A percentile compares a stretch with the other conserved stretches of the same genome.
Conservation (phyloP, 2,329 filamentous ascomycete species). For the Epichloe aotearoae region DNA sequence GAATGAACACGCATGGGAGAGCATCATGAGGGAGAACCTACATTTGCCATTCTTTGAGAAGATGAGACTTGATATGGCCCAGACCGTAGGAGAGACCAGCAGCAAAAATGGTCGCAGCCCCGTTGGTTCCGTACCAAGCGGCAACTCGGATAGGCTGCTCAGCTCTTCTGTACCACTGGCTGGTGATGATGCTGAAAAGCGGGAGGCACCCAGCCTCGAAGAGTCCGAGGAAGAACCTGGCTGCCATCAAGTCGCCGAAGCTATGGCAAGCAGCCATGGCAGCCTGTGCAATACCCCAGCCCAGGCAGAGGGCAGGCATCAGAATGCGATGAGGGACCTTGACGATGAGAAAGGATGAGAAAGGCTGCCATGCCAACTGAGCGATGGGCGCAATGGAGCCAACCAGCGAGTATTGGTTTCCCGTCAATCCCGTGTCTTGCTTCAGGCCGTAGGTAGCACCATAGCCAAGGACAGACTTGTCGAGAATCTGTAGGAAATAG, state of each 20-base stretch:
- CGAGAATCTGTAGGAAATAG: constrained; percentile 46
- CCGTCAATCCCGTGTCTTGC: constrained; percentile 34
- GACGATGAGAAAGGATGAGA: constrained; percentile 46
- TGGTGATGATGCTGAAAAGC: constrained; percentile 32
- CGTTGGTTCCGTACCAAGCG: constrained; percentile 54
- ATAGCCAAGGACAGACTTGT: constrained; percentile 44
- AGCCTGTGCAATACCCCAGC: constrained; percentile 30
- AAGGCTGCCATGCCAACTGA: constrained; percentile 47
- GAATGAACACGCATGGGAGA: background rate
- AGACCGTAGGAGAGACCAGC: constrained; percentile 43
- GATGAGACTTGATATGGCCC: constrained; percentile 31
- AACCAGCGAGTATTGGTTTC: constrained; percentile 42
- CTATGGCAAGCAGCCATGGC: constrained; percentile 33
- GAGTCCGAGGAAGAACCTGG: constrained; percentile 34
- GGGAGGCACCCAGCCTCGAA: constrained; percentile 40
- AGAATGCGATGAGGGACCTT: constrained; percentile 45
- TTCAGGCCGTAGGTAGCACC: constrained; percentile 42
- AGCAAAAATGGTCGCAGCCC: constrained; percentile 42
- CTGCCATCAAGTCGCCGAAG: constrained; percentile 34
- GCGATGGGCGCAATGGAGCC: constrained; percentile 45
- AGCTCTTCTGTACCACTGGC: constrained; percentile 32
- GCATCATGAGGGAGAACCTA: background rate
- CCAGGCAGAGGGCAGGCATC: constrained; percentile 35
- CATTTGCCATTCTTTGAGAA: constrained; percentile 14
- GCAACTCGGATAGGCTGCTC: constrained; percentile 52